phyloP scores from a whole-genome alignment of 2,329 filamentous ascomycete genomes.

The Nakataea oryzae region DNA sequence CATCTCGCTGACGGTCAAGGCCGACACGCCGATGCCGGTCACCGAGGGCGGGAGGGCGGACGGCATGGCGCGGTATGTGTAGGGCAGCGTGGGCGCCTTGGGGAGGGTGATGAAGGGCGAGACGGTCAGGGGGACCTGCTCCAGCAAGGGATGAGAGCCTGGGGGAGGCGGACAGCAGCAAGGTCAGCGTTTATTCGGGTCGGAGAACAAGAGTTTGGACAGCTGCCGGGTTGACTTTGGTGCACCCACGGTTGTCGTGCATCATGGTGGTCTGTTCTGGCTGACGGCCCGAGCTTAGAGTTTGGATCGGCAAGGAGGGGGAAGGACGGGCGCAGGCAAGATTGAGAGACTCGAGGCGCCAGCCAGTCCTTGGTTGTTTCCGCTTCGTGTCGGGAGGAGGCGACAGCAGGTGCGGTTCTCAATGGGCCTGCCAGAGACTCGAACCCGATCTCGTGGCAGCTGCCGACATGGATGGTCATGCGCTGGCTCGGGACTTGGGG shows the following conservation, averaged over 20 bases:
- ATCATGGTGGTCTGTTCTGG: conserved; percentile 15
- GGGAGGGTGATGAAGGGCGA: conserved; percentile 91
- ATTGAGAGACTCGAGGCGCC: background rate
- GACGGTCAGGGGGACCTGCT: conserved; percentile 86
- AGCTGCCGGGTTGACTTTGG: background rate
- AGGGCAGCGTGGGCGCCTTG: conserved; percentile 80
- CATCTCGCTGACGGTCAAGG: conserved; percentile 8
- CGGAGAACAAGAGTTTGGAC: background rate
- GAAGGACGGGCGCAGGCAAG: background rate
- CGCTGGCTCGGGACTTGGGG: background rate
- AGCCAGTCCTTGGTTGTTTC: background rate
- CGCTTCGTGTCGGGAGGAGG: background rate
- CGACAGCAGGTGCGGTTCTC: background rate
- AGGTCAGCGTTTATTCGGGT: background rate
- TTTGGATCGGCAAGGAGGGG: background rate
- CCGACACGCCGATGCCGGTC: conserved; percentile 36
- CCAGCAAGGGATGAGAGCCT: conserved; percentile 78
- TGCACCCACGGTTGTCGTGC: conserved; percentile 24
- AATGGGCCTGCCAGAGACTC: background rate
- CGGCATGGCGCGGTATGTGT: conserved; percentile 86
- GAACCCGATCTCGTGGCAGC: background rate
- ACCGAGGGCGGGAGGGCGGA: conserved; percentile 72
- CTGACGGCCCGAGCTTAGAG: background rate
- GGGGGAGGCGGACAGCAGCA: background rate
- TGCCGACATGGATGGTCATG: background rate